Conservation (phyloP, 805 yeast genomes). For the Ogataea dorogensis region DNA sequence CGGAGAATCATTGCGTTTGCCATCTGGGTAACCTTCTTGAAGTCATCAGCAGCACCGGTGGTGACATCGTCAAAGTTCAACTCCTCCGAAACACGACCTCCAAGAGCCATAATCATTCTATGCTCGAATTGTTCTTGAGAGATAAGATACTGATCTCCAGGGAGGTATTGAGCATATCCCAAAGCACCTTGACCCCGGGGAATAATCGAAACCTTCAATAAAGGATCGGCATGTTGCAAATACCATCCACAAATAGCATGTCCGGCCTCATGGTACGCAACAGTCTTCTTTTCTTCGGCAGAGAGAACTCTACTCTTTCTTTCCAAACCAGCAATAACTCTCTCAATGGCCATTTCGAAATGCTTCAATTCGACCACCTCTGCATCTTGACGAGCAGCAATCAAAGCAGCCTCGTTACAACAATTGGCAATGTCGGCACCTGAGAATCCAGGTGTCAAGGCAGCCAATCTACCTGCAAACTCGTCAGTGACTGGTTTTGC, state of each 20-base stretch:
- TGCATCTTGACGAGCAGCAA: constrained; percentile 85
- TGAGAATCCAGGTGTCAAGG: constrained; percentile 95
- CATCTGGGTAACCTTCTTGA: constrained; percentile 91
- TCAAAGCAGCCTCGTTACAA: constrained; percentile 95
- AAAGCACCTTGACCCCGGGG: constrained; percentile 97
- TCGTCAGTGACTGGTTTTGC: constrained; percentile 45
- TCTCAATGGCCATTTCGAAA: constrained; percentile 94
- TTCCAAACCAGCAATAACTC: constrained; percentile 95
- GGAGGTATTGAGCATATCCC: constrained; percentile 96
- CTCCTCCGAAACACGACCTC: constrained; percentile 97
- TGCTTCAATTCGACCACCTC: constrained; percentile 69
- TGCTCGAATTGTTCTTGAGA: constrained; percentile 72
- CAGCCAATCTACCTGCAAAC: constrained; percentile 85
- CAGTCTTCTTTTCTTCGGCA: constrained; percentile 82
- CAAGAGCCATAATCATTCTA: constrained; percentile 94
- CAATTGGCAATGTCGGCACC: constrained; percentile 99
- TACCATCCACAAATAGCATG: constrained; percentile 99
- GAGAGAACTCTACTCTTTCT: constrained; percentile 81
- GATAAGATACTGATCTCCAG: constrained; percentile 84
- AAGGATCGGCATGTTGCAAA: constrained; percentile 85
- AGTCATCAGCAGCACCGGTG: constrained; percentile 95
- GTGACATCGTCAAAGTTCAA: constrained; percentile 89
- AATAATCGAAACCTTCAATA: constrained; percentile 91
- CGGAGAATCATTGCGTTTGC: constrained; percentile 91
- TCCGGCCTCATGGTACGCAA: constrained; percentile 98